Conservation (phyloP, 352 stramenopile species). For the Phytophthora boehmeriae region DNA sequence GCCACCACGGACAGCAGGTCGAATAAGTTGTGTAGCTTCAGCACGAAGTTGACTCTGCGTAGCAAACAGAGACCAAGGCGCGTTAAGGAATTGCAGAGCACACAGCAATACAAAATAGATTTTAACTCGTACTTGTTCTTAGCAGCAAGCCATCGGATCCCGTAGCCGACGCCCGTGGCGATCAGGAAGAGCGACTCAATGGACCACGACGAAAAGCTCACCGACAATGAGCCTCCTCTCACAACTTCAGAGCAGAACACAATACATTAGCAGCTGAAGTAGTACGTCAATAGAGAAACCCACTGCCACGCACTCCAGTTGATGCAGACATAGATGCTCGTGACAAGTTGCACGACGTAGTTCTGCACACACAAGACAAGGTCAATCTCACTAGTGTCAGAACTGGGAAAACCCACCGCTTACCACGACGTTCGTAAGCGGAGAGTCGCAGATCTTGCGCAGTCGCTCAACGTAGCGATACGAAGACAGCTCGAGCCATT, state of each 20-base stretch:
- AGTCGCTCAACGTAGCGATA: constrained; percentile 69
- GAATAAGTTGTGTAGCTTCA: constrained; percentile 77
- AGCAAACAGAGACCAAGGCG: constrained; percentile 2
- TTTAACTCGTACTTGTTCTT: constrained; percentile 75
- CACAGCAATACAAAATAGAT: neutral
- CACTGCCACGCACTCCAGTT: constrained; percentile 72
- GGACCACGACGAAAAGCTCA: constrained; percentile 84
- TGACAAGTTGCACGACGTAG: constrained; percentile 79
- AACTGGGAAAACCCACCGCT: constrained; percentile 5
- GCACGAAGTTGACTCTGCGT: constrained; percentile 58
- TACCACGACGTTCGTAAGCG: constrained; percentile 71
- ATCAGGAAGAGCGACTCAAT: constrained; percentile 82
- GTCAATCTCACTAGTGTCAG: neutral
- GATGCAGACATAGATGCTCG: constrained; percentile 80
- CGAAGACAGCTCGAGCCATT: constrained; percentile 81
- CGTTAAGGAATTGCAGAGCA: constrained; percentile 1
- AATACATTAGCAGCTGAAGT: neutral
- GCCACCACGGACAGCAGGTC: constrained; percentile 84
- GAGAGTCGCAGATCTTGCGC: constrained; percentile 69
- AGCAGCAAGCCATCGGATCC: constrained; percentile 73
- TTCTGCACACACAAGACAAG: constrained; percentile 47
- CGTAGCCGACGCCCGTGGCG: constrained; percentile 72
- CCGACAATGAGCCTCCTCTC: constrained; percentile 60
- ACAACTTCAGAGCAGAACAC: constrained; percentile 52
- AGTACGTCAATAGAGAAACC: neutral